These are phyloP conservation scores for Mycena vulgaris DNA, from an alignment of 768 basidiomycete genomes.

Conservation along the genomic window DNA sequence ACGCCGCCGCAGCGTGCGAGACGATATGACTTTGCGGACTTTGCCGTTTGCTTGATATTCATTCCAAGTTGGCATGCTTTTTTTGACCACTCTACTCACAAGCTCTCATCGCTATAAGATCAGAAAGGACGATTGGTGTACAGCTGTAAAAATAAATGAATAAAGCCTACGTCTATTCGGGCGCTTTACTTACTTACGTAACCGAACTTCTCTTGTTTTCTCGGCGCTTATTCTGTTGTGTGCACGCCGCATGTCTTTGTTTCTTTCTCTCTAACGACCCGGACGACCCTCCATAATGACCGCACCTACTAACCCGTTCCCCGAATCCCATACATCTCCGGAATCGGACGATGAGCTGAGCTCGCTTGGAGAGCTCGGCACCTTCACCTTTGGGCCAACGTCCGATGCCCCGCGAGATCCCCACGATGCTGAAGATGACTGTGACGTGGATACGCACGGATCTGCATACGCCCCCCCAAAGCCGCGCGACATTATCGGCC, in stretches of 20 bases:
- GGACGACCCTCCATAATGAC: conserved; percentile 8
- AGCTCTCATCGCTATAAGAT: no score
- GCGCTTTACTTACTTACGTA: no score
- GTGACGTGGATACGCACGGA: conserved; percentile 28
- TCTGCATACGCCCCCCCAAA: background rate
- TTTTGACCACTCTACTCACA: no score
- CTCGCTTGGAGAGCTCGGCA: conserved; percentile 31
- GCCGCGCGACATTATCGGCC: conserved; percentile 22
- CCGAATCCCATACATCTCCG: background rate
- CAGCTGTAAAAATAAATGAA: no score
- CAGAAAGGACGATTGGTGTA: no score
- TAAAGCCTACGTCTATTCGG: no score
- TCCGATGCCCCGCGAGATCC: conserved; percentile 24
- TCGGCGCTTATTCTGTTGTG: conserved; percentile 4
- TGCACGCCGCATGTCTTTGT: conserved; percentile 11
- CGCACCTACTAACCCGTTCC: background rate
- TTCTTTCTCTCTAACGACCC: conserved; percentile 5
- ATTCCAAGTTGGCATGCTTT: no score
- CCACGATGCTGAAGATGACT: conserved; percentile 12
- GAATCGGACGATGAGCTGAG: conserved; percentile 32
- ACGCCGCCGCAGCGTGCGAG: no score
- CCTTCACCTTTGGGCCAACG: conserved; percentile 23
- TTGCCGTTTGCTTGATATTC: no score
- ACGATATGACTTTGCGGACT: no score
- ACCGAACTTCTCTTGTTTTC: conserved; percentile 10